These are phyloP conservation scores for Nakazawaea wyomingensis DNA, from an alignment of 805 yeast genomes.

Conservation along the genomic window DNA sequence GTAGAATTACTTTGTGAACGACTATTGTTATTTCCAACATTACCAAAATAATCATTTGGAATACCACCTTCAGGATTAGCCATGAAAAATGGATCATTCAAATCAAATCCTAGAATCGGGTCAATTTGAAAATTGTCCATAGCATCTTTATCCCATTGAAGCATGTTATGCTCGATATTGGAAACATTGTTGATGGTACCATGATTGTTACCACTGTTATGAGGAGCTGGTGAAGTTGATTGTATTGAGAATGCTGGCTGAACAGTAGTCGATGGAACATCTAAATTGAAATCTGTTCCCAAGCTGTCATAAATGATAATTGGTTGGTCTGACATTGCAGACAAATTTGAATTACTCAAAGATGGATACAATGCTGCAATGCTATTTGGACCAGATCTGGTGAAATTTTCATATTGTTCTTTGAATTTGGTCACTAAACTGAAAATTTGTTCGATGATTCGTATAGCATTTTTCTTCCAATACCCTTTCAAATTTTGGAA, in stretches of 20 bases:
- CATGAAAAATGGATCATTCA: constrained; percentile 46
- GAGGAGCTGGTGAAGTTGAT: constrained; percentile 2
- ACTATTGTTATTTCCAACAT: neutral
- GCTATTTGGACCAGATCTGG: constrained; percentile 16
- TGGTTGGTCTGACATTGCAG: neutral
- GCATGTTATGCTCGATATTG: constrained; percentile 8
- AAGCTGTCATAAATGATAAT: neutral
- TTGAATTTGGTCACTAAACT: constrained; percentile 13
- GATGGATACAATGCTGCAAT: constrained; percentile 10
- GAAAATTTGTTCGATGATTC: constrained; percentile 25
- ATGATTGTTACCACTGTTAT: neutral
- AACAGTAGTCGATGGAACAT: constrained; percentile 5
- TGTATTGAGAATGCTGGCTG: neutral
- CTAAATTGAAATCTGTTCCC: neutral
- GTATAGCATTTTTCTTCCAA: constrained; percentile 26
- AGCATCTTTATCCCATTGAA: constrained; percentile 11
- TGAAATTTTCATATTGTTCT: constrained; percentile 27
- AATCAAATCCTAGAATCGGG: constrained; percentile 33
- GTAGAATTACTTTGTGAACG: constrained; percentile 7
- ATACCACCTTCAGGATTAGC: constrained; percentile 32
- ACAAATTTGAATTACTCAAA: constrained; percentile 8
- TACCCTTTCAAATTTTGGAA: constrained; percentile 22
- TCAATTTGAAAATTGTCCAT: constrained; percentile 22
- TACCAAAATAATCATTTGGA: constrained; percentile 13
- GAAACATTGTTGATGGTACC: constrained; percentile 13